phyloP scores from a whole-genome alignment of 441 rosid species.

The Euphorbia schlechtendalii region DNA sequence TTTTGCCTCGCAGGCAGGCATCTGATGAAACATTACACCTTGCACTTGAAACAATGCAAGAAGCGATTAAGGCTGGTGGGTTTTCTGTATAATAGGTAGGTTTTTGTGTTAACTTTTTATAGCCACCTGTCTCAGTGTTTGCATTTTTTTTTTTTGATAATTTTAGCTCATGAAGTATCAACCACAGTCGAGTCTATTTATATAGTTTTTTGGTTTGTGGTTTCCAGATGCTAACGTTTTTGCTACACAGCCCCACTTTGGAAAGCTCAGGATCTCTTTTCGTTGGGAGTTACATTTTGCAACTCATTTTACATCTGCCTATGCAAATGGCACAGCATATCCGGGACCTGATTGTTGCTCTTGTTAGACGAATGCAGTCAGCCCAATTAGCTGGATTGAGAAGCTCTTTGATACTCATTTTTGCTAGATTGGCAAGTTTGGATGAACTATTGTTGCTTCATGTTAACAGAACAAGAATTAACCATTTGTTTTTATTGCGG shows the following conservation, averaged over 20 bases:
- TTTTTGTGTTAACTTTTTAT: slow-evolving; percentile 11
- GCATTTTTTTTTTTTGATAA: slow-evolving; percentile 20
- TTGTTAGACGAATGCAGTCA: slow-evolving; percentile 83
- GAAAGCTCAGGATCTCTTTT: slow-evolving; percentile 96
- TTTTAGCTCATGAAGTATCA: slow-evolving; percentile 54
- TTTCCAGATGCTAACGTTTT: slow-evolving; percentile 21
- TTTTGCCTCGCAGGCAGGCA: slow-evolving; percentile 55
- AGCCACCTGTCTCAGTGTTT: slow-evolving; percentile 20
- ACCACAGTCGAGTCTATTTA: slow-evolving; percentile 34
- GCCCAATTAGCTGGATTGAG: slow-evolving; percentile 66
- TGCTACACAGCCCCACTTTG: slow-evolving; percentile 59
- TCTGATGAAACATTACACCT: slow-evolving; percentile 86
- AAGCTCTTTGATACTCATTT: slow-evolving; percentile 77
- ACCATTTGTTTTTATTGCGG: not conserved
- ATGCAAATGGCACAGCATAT: slow-evolving; percentile 81
- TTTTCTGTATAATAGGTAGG: slow-evolving; percentile 12
- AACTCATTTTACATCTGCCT: slow-evolving; percentile 89
- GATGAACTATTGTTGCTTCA: slow-evolving; percentile 3
- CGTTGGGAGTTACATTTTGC: slow-evolving; percentile 84
- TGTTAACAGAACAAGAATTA: not conserved
- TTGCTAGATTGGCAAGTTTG: slow-evolving; percentile 79
- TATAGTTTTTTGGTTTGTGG: not conserved
- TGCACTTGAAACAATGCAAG: slow-evolving; percentile 87
- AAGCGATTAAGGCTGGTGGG: slow-evolving; percentile 74
- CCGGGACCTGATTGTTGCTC: slow-evolving; percentile 69